Conservation (phyloP, 495 filamentous ascomycete species). For the Staphylotrichum tortipilum region DNA sequence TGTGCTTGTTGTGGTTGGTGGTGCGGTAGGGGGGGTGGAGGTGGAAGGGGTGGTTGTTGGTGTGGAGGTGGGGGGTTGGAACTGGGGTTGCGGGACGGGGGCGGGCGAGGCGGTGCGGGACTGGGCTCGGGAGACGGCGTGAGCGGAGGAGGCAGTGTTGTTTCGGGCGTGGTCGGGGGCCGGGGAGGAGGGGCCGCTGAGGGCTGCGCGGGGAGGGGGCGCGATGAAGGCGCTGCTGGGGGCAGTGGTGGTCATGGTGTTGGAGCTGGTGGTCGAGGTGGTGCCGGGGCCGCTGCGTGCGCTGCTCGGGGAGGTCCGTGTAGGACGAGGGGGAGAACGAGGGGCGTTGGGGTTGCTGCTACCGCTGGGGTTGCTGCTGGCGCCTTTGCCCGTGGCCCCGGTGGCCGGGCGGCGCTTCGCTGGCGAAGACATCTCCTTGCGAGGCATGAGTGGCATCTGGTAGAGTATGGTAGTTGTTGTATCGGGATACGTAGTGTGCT, state of each 20-base stretch:
- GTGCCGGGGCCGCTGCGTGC: not conserved
- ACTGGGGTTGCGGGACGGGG: too few relatives aligned
- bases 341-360: not conserved
- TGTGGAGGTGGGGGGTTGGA: not conserved
- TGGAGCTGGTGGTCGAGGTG: not conserved
- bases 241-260: conserved; percentile 9
- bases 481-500: not conserved
- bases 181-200: conserved; percentile 29
- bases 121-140: not conserved
- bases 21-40: not conserved
- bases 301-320: conserved; percentile 5
- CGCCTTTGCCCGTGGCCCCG: not conserved
- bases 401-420: conserved; percentile 5
- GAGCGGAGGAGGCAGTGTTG: not conserved
- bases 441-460: not conserved
- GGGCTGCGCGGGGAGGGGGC: conserved; percentile 33
- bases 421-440: conserved; percentile 15
- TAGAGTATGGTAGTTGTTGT: not conserved
- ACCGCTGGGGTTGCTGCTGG: not conserved
- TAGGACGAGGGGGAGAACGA: conserved; percentile 12
- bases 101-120: too few relatives aligned
- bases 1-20: not conserved
- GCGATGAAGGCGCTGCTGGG: conserved; percentile 26
- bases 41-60: not conserved
- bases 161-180: conserved; percentile 19